phyloP scores from a whole-genome alignment of 1,284 basidiomycete genomes.

The Fomes fomentarius region DNA sequence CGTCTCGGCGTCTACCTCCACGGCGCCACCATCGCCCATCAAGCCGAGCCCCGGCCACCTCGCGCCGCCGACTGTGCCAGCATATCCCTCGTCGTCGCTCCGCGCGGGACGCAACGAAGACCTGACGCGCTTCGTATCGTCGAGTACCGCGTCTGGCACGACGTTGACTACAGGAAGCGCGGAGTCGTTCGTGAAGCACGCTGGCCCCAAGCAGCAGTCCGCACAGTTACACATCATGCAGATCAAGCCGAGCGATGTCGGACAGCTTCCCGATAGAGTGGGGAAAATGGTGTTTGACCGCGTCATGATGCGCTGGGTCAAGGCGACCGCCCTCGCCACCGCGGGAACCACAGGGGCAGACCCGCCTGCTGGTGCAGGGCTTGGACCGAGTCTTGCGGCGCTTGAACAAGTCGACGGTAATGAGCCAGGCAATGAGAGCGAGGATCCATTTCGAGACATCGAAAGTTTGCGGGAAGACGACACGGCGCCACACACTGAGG shows the following conservation, averaged over 20 bases:
- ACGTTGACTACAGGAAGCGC: constrained; percentile 72
- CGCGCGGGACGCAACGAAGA: constrained; percentile 64
- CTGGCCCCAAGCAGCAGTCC: constrained; percentile 75
- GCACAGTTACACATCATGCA: constrained; percentile 76
- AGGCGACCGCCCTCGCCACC: constrained; percentile 46
- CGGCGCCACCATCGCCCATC: constrained; percentile 22
- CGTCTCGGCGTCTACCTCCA: constrained; percentile 29
- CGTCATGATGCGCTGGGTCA: constrained; percentile 83
- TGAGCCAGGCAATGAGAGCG: constrained; percentile 55
- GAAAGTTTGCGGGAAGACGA: constrained; percentile 76
- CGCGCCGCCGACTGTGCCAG: constrained; percentile 32
- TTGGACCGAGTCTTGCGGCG: not conserved
- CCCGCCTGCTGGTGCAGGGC: constrained; percentile 23
- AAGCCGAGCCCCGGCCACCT: constrained; percentile 25
- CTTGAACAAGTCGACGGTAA: constrained; percentile 36
- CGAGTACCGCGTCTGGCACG: constrained; percentile 78
- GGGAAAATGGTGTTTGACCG: constrained; percentile 89
- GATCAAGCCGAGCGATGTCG: constrained; percentile 82
- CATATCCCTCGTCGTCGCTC: constrained; percentile 54
- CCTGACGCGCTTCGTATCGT: constrained; percentile 85
- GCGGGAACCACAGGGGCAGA: constrained; percentile 39
- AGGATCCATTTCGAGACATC: constrained; percentile 86
- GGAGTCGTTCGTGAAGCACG: constrained; percentile 82
- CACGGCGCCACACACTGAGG: constrained; percentile 13
- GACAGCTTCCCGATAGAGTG: constrained; percentile 72